Evolutionary conservation across 2,329 filamentous ascomycete genomes (phyloP).

Genomic region (Harringtonia lauricola): DNA sequence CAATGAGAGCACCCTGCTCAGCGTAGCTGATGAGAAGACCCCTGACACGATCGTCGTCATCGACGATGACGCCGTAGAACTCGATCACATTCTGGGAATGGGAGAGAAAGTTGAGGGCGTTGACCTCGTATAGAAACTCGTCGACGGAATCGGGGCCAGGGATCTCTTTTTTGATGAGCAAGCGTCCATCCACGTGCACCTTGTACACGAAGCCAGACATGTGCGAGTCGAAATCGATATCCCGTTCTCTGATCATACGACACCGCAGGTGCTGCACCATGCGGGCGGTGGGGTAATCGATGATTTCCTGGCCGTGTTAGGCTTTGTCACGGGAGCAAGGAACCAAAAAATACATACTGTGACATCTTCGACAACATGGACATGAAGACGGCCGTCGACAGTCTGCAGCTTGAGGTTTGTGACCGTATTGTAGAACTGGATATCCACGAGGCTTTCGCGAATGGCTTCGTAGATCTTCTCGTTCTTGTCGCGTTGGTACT

Average conservation of each 20-base stretch:
- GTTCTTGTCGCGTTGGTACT: slow-evolving; percentile 85
- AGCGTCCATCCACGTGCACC: slow-evolving; percentile 55
- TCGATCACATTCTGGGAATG: slow-evolving; percentile 69
- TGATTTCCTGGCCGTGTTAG: slow-evolving; percentile 54
- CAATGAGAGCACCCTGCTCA: slow-evolving; percentile 75
- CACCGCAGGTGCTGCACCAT: slow-evolving; percentile 65
- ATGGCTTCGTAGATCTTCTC: slow-evolving; percentile 90
- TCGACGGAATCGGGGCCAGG: slow-evolving; percentile 91
- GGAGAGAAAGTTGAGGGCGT: slow-evolving; percentile 71
- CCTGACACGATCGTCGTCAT: slow-evolving; percentile 69
- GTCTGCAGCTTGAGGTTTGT: slow-evolving; percentile 94
- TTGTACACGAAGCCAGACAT: slow-evolving; percentile 98
- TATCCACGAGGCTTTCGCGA: slow-evolving; percentile 80
- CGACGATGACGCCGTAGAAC: slow-evolving; percentile 79
- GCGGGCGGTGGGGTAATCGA: slow-evolving; percentile 65
- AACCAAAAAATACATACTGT: slow-evolving; percentile 42
- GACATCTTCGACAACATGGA: slow-evolving; percentile 94
- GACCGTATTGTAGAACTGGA: slow-evolving; percentile 91
- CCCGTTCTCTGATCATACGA: slow-evolving; percentile 55
- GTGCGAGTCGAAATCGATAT: slow-evolving; percentile 79
- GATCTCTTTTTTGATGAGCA: slow-evolving; percentile 95
- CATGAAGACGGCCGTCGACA: slow-evolving; percentile 74
- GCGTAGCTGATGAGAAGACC: slow-evolving; percentile 85
- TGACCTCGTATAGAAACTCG: slow-evolving; percentile 95
- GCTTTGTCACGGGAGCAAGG: neutral